Evolutionary conservation across 108 stramenopile genomes (phyloP).

Genomic region (Skeletonema menzelii): DNA sequence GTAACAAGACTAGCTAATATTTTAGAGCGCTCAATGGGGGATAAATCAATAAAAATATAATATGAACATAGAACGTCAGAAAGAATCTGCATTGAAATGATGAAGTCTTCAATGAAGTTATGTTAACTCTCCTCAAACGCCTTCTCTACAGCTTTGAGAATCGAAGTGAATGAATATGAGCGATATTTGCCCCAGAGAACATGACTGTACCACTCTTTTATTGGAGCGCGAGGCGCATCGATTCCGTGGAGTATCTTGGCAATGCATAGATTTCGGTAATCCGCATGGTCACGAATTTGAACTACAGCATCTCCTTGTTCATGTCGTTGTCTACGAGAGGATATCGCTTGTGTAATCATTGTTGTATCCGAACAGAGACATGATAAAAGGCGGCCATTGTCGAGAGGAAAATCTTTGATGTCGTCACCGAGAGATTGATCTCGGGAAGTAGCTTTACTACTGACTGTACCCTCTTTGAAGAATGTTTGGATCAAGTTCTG

Average conservation of each 20-base stretch:
- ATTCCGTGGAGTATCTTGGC: constrained; percentile 85
- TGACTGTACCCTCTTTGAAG: constrained; percentile 32
- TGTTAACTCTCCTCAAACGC: constrained; percentile 8
- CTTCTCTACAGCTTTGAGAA: constrained; percentile 27
- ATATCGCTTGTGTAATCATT: constrained; percentile 43
- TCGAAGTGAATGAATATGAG: constrained; percentile 40
- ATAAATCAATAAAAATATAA: background rate
- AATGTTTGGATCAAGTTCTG: constrained; percentile 61
- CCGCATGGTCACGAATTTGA: constrained; percentile 41
- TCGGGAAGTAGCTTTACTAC: background rate
- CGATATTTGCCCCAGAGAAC: constrained; percentile 76
- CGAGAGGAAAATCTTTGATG: constrained; percentile 36
- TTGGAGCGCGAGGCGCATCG: constrained; percentile 58
- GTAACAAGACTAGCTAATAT: background rate
- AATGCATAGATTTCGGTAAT: constrained; percentile 69
- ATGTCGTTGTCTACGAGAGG: constrained; percentile 27
- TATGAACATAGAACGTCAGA: background rate
- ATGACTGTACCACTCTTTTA: constrained; percentile 50
- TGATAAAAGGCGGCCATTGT: constrained; percentile 18
- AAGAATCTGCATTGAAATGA: too few relatives aligned
- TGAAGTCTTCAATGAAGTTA: too few relatives aligned
- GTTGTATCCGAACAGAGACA: constrained; percentile 42
- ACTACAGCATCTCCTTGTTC: constrained; percentile 13
- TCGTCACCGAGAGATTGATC: constrained; percentile 16
- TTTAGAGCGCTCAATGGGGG: too few relatives aligned